A percentile compares a stretch with the other conserved stretches of the same genome.
phyloP scores from a whole-genome alignment of 2,329 filamentous ascomycete species.

The Penicillium sp. region DNA sequence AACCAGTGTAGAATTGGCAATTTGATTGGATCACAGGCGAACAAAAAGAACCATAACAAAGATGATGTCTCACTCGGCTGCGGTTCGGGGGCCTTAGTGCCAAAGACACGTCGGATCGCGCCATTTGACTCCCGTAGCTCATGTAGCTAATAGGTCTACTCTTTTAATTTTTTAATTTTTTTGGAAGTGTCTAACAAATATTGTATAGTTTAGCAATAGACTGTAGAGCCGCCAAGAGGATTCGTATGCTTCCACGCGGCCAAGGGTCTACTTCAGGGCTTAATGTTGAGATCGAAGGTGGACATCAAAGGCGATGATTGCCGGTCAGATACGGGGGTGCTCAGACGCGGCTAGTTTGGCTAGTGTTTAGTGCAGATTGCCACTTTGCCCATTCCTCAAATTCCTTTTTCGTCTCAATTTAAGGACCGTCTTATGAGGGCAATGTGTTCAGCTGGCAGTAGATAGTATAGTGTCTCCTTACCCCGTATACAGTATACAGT shows the following conservation, averaged over 20 bases:
- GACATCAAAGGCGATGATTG: not conserved
- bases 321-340: not conserved
- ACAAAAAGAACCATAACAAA: not conserved
- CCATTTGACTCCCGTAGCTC: not conserved
- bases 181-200: not conserved
- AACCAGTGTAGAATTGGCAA: not conserved
- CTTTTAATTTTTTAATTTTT: not conserved
- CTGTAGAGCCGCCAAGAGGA: not conserved
- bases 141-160: no score
- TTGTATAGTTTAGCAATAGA: not conserved
- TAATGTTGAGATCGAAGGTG: not conserved
- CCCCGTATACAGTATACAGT: not conserved
- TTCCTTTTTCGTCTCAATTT: not conserved
- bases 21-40: not conserved
- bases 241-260: constrained; percentile 22
- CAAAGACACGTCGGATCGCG: constrained; percentile 8
- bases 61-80: constrained; percentile 10
- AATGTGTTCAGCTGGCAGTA: not conserved
- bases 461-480: not conserved
- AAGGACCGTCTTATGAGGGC: not conserved
- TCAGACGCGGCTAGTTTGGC: constrained; percentile 1
- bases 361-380: constrained; percentile 8
- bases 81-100: not conserved
- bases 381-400: not conserved
- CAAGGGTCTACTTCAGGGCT: not conserved